A percentile compares a stretch with the other conserved stretches of the same genome.
These are phyloP conservation scores for Neostapfia colusana DNA, from an alignment of 176 grass and related monocot species.

Conservation along the genomic window DNA sequence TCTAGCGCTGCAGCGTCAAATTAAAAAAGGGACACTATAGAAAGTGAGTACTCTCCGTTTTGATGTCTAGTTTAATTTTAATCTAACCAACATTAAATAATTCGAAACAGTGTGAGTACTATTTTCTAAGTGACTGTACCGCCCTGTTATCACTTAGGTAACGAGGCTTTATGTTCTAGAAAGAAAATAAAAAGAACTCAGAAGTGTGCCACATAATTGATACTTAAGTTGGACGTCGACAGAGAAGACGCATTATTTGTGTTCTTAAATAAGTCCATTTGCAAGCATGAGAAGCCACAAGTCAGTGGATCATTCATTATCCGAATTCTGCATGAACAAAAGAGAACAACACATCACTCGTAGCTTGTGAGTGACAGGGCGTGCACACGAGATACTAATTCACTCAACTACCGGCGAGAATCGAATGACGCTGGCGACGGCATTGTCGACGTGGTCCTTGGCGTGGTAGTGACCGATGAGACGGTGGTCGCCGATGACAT, in stretches of 20 bases:
- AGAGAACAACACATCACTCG: slow-evolving; percentile 25
- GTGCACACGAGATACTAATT: not conserved
- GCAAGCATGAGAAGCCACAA: not conserved
- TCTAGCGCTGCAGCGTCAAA: too few relatives aligned
- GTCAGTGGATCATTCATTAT: slow-evolving; percentile 10
- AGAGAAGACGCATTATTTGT: not conserved
- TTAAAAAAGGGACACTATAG: too few relatives aligned
- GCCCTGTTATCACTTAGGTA: too few relatives aligned
- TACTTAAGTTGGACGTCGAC: not conserved
- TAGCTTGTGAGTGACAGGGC: slow-evolving; percentile 21
- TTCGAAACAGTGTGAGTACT: too few relatives aligned
- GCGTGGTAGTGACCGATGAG: slow-evolving; percentile 33
- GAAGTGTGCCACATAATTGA: too few relatives aligned
- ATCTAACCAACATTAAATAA: too few relatives aligned
- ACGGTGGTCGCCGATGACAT: slow-evolving; percentile 50
- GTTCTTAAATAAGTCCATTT: not conserved
- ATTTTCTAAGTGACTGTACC: too few relatives aligned
- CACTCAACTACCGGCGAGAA: slow-evolving; percentile 27
- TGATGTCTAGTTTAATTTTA: too few relatives aligned
- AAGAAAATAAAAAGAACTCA: too few relatives aligned
- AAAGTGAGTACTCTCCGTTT: too few relatives aligned
- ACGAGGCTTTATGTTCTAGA: too few relatives aligned
- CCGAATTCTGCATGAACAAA: not conserved
- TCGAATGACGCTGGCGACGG: slow-evolving; percentile 46
- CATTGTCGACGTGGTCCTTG: slow-evolving; percentile 41